Base-by-base conservation (phyloP, 2,329 filamentous ascomycete species). In the Tympanopsis confertula region DNA sequence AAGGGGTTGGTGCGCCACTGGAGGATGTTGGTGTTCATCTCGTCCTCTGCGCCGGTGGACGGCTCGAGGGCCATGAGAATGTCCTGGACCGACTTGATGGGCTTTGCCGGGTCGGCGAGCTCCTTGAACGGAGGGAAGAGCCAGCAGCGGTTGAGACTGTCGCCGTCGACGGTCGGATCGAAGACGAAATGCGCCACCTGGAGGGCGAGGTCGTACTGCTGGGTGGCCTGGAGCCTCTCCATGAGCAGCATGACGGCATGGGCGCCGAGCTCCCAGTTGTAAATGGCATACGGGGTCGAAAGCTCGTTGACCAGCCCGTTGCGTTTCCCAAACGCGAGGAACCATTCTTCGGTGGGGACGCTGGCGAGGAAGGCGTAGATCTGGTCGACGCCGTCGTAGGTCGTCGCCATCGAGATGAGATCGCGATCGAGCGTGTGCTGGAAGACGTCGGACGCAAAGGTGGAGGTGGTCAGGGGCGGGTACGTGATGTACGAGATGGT, bases 221-320 rank as follows among this genome's bases (percentile, higher is more conserved):
- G 47, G 5, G 35, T 44, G 10, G 33, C 33, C 2, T 41, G 37
- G 2, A 54, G 38, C 4, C 39, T 26, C 19, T 52, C 47, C 5
- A 46, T 39, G 1, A 50, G 7, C 5, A 43, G 13, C 38, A 50
- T 39, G 2, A 43, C 39, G 1, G 37, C 39, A 35, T 54, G 52
- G 3, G 53, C 30, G 3, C 50, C 49, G 3, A 54, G 4, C 39
- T 57, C 54, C 54, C 54, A 57, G 26, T 53, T 52, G 42, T 56
- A 55, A 2, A 50, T 7, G 2, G 47, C 19, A 36, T 47, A 49
- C 3, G 52, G 48, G 5, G 20, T 20, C 4, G 20, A 14, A 2
- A 45, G 39, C 36, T 54, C 53, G 36, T 54, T 29, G 38, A 36
- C 43, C n/a, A n/a, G 36, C 12, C 12, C 7, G 13, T 24, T 18